These are phyloP conservation scores for Hemileccinum impolitum DNA, from an alignment of 768 basidiomycete species.

Conservation along the genomic window DNA sequence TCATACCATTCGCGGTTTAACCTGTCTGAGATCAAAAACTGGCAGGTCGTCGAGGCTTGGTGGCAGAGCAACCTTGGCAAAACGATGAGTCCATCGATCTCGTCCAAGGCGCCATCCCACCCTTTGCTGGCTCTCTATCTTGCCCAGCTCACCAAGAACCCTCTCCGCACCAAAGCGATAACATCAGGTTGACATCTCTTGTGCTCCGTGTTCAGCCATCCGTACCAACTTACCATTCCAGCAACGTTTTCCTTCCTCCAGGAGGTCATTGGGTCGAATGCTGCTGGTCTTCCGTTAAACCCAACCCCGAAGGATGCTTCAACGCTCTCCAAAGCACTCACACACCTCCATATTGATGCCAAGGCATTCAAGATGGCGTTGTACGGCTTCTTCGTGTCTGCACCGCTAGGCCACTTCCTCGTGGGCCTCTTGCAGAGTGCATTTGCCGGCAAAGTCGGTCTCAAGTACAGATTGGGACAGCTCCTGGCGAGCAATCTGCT, in stretches of 20 bases:
- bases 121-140: constrained; percentile 71
- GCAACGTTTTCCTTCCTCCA: constrained; percentile 64
- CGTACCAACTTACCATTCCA: constrained; percentile 17
- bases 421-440: constrained; percentile 68
- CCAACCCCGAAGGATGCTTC: constrained; percentile 53
- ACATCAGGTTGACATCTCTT: constrained; percentile 54
- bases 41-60: too few species aligned
- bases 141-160: constrained; percentile 59
- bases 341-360: constrained; percentile 54
- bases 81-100: constrained; percentile 38
- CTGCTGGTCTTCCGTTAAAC: constrained; percentile 57
- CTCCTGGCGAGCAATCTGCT: constrained; percentile 75
- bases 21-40: background rate
- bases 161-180: constrained; percentile 75
- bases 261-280: constrained; percentile 74
- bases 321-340: constrained; percentile 48
- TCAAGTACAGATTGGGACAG: constrained; percentile 63
- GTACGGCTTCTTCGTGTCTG: constrained; percentile 82
- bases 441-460: constrained; percentile 70
- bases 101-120: constrained; percentile 23
- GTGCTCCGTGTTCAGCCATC: background rate
- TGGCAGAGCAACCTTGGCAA: too few species aligned
- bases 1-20: constrained; percentile 7
- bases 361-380: constrained; percentile 81
- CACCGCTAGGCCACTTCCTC: constrained; percentile 75